These are phyloP conservation scores for Acorus gramineus DNA, from an alignment of 106 monocot genomes.

Conservation along the genomic window DNA sequence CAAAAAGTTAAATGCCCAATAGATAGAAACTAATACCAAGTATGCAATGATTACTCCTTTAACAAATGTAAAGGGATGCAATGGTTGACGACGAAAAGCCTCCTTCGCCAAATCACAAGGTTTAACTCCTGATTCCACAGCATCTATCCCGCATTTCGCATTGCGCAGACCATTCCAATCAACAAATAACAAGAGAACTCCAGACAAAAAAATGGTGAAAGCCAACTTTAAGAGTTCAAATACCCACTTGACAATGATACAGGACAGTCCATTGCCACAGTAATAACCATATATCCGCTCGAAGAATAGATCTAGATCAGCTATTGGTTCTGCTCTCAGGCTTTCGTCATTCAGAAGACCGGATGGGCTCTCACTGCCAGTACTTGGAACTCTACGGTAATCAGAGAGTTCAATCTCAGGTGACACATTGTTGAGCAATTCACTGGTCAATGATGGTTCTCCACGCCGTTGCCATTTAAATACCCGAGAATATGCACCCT, in stretches of 20 bases:
- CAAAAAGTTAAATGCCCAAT: constrained; percentile 80
- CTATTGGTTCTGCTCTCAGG: constrained; percentile 48
- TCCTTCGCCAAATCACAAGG: constrained; percentile 80
- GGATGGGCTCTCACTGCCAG: constrained; percentile 71
- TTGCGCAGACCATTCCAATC: constrained; percentile 79
- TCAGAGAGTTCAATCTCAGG: constrained; percentile 84
- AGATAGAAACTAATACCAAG: constrained; percentile 64
- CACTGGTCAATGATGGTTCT: constrained; percentile 45
- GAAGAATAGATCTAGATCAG: constrained; percentile 92
- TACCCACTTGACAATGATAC: constrained; percentile 86
- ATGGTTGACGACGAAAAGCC: constrained; percentile 74
- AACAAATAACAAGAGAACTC: constrained; percentile 77
- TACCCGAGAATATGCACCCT: constrained; percentile 24
- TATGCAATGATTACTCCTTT: constrained; percentile 76
- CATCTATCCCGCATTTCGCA: constrained; percentile 88
- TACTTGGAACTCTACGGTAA: constrained; percentile 48
- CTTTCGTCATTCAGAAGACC: constrained; percentile 72
- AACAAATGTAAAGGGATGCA: constrained; percentile 72
- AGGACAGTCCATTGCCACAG: constrained; percentile 78
- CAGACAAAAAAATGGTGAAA: constrained; percentile 68
- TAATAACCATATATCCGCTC: constrained; percentile 80
- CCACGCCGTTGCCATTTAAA: constrained; percentile 53
- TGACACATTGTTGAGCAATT: constrained; percentile 42
- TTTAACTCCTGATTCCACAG: constrained; percentile 78
- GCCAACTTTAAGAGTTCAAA: constrained; percentile 64